A percentile compares a stretch with the other conserved stretches of the same genome.
These are phyloP conservation scores for Kingdonia uniflora DNA, from an alignment of 164 flowering plant genomes.

Conservation along the genomic window DNA sequence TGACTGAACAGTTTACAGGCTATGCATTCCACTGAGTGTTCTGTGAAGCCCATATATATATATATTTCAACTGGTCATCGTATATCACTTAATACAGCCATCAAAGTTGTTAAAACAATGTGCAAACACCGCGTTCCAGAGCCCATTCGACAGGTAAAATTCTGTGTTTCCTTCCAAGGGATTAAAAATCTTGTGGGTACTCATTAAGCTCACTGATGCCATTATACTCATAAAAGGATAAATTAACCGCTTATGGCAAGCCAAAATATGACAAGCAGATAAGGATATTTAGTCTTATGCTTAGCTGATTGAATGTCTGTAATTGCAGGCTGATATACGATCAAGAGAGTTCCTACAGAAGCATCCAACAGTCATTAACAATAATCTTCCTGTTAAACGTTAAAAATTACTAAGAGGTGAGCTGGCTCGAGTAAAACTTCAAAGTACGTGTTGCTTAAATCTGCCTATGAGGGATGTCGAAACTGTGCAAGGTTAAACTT, in stretches of 20 bases:
- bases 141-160: slow-evolving; percentile 62
- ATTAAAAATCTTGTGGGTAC: too few relatives aligned
- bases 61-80: slow-evolving; percentile 72
- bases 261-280: too few relatives aligned
- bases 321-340: slow-evolving; percentile 2
- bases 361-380: neutral
- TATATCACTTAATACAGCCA: slow-evolving; percentile 56
- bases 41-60: slow-evolving; percentile 58
- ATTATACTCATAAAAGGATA: too few relatives aligned
- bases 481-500: too few relatives aligned
- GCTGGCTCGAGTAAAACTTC: too few relatives aligned
- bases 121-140: slow-evolving; percentile 76
- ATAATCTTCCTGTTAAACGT: too few relatives aligned
- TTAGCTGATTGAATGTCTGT: neutral
- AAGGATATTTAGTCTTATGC: too few relatives aligned
- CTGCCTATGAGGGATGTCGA: too few relatives aligned
- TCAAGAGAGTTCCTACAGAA: slow-evolving; percentile 6
- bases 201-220: too few relatives aligned
- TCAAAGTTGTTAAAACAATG: slow-evolving; percentile 38
- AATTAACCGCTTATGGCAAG: too few relatives aligned
- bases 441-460: too few relatives aligned
- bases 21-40: slow-evolving; percentile 34
- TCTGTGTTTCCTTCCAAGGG: neutral
- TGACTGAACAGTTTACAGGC: slow-evolving; percentile 33
- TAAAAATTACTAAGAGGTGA: too few relatives aligned